phyloP scores from a whole-genome alignment of 2,329 filamentous ascomycete genomes.

The Diplodia mutila region DNA sequence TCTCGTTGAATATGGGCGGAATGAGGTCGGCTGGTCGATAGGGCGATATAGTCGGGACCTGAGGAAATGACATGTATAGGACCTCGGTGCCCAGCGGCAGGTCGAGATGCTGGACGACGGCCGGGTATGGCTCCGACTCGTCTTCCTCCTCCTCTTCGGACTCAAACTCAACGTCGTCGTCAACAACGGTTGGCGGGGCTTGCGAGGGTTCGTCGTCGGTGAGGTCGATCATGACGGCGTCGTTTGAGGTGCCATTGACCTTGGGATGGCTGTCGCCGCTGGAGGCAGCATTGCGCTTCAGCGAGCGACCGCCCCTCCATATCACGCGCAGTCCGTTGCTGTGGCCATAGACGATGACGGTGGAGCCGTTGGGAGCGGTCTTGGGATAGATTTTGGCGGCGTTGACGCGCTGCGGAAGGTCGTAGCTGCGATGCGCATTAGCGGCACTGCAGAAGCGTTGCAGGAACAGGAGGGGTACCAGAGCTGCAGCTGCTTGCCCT shows the following conservation, averaged over 20 bases:
- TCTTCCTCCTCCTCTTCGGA: slow-evolving; percentile 63
- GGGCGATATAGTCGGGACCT: slow-evolving; percentile 38
- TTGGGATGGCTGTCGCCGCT: slow-evolving; percentile 39
- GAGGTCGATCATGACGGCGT: slow-evolving; percentile 58
- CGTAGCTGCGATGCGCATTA: slow-evolving; percentile 53
- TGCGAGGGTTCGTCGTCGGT: slow-evolving; percentile 55
- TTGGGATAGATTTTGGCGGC: slow-evolving; percentile 61
- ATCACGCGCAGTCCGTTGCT: slow-evolving; percentile 61
- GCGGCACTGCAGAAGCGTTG: not conserved
- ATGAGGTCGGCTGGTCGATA: slow-evolving; percentile 42
- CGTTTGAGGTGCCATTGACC: slow-evolving; percentile 47
- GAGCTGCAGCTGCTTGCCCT: slow-evolving; percentile 24
- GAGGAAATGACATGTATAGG: slow-evolving; percentile 57
- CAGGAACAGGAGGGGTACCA: slow-evolving; percentile 1
- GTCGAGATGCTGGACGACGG: slow-evolving; percentile 59
- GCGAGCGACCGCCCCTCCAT: slow-evolving; percentile 62
- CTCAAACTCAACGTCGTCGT: slow-evolving; percentile 50
- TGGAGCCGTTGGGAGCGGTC: slow-evolving; percentile 63
- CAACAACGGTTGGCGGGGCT: slow-evolving; percentile 25
- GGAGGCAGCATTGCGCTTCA: slow-evolving; percentile 41
- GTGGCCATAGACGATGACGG: slow-evolving; percentile 63
- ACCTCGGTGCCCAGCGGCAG: slow-evolving; percentile 59
- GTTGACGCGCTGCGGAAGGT: slow-evolving; percentile 62
- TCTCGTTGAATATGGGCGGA: slow-evolving; percentile 53
- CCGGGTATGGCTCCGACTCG: slow-evolving; percentile 57